These are phyloP conservation scores for Leishmania major DNA, from an alignment of 208 protist genomes.

Conservation along the genomic window DNA sequence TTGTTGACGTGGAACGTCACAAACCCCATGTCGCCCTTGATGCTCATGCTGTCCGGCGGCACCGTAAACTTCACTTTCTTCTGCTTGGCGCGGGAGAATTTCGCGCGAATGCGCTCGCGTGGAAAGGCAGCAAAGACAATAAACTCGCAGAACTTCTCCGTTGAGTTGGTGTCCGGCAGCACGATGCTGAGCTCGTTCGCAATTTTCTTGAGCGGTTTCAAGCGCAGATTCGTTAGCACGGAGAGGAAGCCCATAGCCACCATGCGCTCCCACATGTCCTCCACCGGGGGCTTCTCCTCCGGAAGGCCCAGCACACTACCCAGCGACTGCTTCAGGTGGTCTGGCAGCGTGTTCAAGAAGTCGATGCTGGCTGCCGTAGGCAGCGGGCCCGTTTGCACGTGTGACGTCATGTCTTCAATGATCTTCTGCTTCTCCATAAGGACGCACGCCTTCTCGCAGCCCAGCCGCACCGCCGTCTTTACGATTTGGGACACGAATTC, in stretches of 20 bases:
- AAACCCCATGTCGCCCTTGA: conserved; percentile 91
- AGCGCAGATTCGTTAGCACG: conserved; percentile 87
- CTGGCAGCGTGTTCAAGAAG: conserved; percentile 85
- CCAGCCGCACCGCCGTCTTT: conserved; percentile 80
- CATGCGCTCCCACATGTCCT: conserved; percentile 92
- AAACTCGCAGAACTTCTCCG: conserved; percentile 89
- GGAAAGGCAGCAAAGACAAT: conserved; percentile 90
- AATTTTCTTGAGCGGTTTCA: conserved; percentile 91
- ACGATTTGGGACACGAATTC: conserved; percentile 89
- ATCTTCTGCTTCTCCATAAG: conserved; percentile 92
- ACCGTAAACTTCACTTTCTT: conserved; percentile 87
- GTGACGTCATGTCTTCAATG: conserved; percentile 85
- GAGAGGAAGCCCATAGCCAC: conserved; percentile 90
- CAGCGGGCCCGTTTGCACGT: conserved; percentile 76
- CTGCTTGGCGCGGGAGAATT: conserved; percentile 72
- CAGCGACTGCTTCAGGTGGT: conserved; percentile 71
- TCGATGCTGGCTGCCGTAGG: conserved; percentile 82
- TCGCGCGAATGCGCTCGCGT: conserved; percentile 76
- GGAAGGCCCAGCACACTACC: conserved; percentile 78
- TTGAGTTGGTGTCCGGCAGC: conserved; percentile 83
- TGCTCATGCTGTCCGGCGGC: conserved; percentile 63
- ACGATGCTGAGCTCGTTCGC: conserved; percentile 70
- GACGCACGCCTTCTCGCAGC: conserved; percentile 86
- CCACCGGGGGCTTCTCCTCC: conserved; percentile 74
- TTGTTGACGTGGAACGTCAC: conserved; percentile 89